These are phyloP conservation scores for Phytophthora citricola DNA, from an alignment of 352 stramenopile genomes.

Conservation along the genomic window DNA sequence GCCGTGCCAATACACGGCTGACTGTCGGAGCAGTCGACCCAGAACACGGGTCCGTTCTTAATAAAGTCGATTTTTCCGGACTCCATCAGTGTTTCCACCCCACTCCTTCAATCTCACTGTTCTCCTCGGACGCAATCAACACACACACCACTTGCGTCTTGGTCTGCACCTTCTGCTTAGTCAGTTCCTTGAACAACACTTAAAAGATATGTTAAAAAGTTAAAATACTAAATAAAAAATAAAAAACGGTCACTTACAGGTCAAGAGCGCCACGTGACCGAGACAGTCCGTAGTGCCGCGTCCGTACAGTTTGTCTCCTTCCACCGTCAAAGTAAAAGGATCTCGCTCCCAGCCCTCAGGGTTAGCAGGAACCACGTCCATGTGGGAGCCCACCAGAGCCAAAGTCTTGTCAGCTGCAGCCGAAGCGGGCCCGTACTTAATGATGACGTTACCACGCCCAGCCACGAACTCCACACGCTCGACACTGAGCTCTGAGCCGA, in stretches of 20 bases:
- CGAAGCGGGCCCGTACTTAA: slow-evolving; percentile 81
- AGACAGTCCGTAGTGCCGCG: slow-evolving; percentile 94
- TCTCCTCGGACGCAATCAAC: slow-evolving; percentile 92
- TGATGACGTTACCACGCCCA: slow-evolving; percentile 91
- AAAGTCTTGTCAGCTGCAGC: slow-evolving; percentile 68
- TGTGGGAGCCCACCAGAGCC: slow-evolving; percentile 89
- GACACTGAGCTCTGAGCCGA: slow-evolving; percentile 63
- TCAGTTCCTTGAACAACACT: slow-evolving; percentile 76
- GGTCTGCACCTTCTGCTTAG: slow-evolving; percentile 74
- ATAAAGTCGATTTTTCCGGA: slow-evolving; percentile 92
- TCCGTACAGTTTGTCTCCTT: slow-evolving; percentile 93
- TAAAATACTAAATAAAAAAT: slow-evolving; percentile 2
- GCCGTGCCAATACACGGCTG: slow-evolving; percentile 94
- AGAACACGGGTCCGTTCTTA: slow-evolving; percentile 93
- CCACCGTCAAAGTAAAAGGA: slow-evolving; percentile 88
- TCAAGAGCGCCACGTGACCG: slow-evolving; percentile 93
- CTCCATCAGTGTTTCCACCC: slow-evolving; percentile 90
- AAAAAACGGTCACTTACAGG: slow-evolving; percentile 41
- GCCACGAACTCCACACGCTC: slow-evolving; percentile 87
- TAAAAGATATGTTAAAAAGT: slow-evolving; percentile 3
- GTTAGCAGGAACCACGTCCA: slow-evolving; percentile 95
- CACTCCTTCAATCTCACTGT: slow-evolving; percentile 82
- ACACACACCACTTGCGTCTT: slow-evolving; percentile 87
- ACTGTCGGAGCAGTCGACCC: slow-evolving; percentile 93
- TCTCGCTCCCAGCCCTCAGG: slow-evolving; percentile 90